These are phyloP conservation scores for Nannochloropsis salina DNA, from an alignment of 108 stramenopile species.

Conservation along the genomic window DNA sequence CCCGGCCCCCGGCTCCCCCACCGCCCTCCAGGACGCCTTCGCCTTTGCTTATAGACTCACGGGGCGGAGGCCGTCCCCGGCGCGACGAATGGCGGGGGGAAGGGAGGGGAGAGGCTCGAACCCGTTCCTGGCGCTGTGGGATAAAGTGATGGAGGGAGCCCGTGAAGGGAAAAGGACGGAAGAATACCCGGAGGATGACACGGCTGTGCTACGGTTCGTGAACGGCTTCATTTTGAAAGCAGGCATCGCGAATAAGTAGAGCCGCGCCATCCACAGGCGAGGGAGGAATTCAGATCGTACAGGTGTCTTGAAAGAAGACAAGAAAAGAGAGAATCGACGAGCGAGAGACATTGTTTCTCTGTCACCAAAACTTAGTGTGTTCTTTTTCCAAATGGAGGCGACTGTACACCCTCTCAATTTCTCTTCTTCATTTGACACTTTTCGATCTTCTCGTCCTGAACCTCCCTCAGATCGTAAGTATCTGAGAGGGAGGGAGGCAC, in stretches of 20 bases:
- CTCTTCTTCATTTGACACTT: too few species aligned
- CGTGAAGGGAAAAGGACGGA: background rate
- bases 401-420: too few species aligned
- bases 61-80: background rate
- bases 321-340: too few species aligned
- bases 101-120: background rate
- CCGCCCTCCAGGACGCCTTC: conserved; percentile 32
- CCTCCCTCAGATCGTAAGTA: too few species aligned
- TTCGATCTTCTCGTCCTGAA: too few species aligned
- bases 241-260: conserved; percentile 30
- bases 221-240: conserved; percentile 40
- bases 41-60: conserved; percentile 26
- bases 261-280: background rate
- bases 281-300: too few species aligned
- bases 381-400: too few species aligned
- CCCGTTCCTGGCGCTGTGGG: background rate
- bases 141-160: background rate
- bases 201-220: conserved; percentile 37
- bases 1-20: conserved; percentile 25
- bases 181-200: conserved; percentile 29
- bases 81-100: background rate
- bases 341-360: too few species aligned
- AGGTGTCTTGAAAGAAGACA: too few species aligned
- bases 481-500: too few species aligned
- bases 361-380: too few species aligned